Conservation (phyloP, 208 protist genomes). For the Phytomonas francai region DNA sequence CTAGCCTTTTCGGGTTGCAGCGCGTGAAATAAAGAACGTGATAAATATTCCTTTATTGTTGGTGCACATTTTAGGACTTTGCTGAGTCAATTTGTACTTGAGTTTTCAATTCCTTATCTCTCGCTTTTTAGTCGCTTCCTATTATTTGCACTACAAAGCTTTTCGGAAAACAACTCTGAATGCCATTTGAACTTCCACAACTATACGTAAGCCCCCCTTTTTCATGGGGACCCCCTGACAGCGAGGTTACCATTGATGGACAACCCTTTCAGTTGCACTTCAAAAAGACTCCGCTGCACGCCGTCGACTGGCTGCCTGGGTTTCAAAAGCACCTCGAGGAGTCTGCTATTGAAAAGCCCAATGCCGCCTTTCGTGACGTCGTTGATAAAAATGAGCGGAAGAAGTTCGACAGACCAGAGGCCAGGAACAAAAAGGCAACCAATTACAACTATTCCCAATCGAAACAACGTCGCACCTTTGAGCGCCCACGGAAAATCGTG, state of each 20-base stretch:
- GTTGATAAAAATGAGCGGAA: constrained; percentile 15
- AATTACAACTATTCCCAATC: constrained; percentile 13
- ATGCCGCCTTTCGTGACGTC: background rate
- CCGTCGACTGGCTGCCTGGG: constrained; percentile 38
- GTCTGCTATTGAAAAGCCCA: background rate
- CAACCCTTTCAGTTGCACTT: constrained; percentile 54
- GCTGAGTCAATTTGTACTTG: constrained; percentile 4
- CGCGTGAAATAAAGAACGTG: background rate
- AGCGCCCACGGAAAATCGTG: constrained; percentile 24
- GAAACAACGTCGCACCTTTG: constrained; percentile 21
- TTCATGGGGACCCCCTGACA: constrained; percentile 73
- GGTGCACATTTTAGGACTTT: background rate
- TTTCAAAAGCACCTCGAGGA: constrained; percentile 8
- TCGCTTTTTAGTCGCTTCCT: background rate
- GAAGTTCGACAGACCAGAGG: constrained; percentile 13
- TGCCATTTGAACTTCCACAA: constrained; percentile 73
- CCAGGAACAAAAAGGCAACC: constrained; percentile 3
- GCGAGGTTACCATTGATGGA: constrained; percentile 60
- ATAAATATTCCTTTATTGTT: background rate
- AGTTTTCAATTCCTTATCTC: background rate
- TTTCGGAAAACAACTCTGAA: constrained; percentile 8
- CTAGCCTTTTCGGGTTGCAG: background rate
- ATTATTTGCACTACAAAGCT: constrained; percentile 1
- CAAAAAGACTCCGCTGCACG: constrained; percentile 39
- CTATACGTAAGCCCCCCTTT: constrained; percentile 63